phyloP scores from a whole-genome alignment of 768 basidiomycete species.

The Kwoniella dendrophila region DNA sequence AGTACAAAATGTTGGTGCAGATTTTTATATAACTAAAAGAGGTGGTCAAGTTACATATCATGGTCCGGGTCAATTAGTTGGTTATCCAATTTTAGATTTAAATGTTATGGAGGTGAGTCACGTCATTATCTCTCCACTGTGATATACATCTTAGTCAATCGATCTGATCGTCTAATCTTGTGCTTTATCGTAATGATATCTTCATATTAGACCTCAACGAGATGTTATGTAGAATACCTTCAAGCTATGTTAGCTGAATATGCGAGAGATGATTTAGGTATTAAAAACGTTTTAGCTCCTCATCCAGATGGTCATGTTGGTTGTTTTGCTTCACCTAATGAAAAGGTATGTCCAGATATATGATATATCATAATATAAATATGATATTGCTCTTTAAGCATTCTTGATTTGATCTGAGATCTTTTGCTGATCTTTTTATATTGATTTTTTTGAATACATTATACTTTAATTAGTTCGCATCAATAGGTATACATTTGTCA shows the following conservation, averaged over 20 bases:
- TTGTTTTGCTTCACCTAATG: conserved; percentile 75
- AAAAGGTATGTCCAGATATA: conserved; percentile 61
- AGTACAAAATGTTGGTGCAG: conserved; percentile 77
- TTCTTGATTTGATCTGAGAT: neutral
- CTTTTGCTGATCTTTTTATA: neutral
- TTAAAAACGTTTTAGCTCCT: conserved; percentile 56
- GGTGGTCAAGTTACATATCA: conserved; percentile 97
- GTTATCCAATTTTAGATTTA: conserved; percentile 90
- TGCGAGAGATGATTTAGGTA: conserved; percentile 60
- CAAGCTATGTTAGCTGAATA: conserved; percentile 71
- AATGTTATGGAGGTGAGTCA: conserved; percentile 70
- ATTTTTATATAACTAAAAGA: conserved; percentile 76
- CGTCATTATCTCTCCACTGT: no score
- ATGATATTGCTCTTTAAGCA: neutral
- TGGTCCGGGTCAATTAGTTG: conserved; percentile 95
- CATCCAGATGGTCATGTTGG: conserved; percentile 79
- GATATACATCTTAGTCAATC: no score
- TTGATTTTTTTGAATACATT: neutral
- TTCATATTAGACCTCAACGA: conserved; percentile 36
- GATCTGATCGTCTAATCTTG: no score
- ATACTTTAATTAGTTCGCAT: conserved; percentile 63
- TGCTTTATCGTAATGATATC: neutral
- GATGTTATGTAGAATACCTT: conserved; percentile 76
- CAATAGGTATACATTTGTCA: conserved; percentile 94
- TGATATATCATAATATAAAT: neutral